These are phyloP conservation scores for Oenanthe javanica DNA, from an alignment of 140 eudicot species.

Conservation along the genomic window DNA sequence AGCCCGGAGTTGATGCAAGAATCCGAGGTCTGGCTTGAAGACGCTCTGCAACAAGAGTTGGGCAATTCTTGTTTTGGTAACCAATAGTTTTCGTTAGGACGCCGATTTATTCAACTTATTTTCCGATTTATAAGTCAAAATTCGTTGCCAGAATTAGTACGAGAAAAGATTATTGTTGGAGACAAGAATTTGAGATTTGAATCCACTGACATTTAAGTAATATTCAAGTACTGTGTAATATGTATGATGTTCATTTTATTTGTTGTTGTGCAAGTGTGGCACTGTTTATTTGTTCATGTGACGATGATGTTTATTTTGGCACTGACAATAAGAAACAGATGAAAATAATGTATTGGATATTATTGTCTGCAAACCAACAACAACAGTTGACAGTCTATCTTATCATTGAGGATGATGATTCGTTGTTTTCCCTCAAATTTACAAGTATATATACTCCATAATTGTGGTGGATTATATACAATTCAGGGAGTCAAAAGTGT, in stretches of 20 bases:
- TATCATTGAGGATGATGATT: neutral
- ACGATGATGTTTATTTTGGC: neutral
- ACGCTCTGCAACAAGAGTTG: constrained; percentile 6
- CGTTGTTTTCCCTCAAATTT: neutral
- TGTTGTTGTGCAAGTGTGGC: neutral
- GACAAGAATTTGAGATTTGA: neutral
- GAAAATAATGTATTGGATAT: neutral
- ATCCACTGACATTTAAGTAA: neutral
- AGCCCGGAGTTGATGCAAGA: constrained; percentile 28
- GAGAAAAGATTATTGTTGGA: neutral
- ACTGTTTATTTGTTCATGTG: neutral
- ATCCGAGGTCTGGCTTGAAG: constrained; percentile 17
- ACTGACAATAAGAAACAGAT: neutral
- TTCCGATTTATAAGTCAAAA: neutral
- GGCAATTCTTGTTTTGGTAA: neutral
- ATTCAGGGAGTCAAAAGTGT: neutral
- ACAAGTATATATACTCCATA: neutral
- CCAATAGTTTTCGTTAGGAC: neutral
- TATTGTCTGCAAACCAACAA: neutral
- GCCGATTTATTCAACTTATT: neutral
- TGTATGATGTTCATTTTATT: neutral
- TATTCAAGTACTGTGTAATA: neutral
- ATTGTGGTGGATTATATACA: neutral
- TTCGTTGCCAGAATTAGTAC: neutral
- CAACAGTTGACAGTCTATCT: neutral